These are phyloP conservation scores for Fusarium paranaense DNA, from an alignment of 2,329 filamentous ascomycete species.

Conservation along the genomic window DNA sequence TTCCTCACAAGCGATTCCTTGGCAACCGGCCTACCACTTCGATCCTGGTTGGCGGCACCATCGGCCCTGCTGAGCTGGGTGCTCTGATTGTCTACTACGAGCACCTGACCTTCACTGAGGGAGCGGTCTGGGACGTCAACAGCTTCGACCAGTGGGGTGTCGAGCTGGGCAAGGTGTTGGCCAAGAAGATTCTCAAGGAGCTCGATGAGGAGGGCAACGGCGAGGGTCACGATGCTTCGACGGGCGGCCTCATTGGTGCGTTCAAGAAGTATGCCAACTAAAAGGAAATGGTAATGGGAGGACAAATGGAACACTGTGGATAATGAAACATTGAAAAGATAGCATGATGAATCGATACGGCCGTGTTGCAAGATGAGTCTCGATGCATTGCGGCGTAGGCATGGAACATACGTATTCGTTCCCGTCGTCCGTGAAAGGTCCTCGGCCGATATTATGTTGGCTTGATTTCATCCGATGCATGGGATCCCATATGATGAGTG, in stretches of 20 bases:
- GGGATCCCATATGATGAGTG: neutral
- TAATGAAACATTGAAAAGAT: constrained; percentile 35
- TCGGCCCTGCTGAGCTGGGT: constrained; percentile 92
- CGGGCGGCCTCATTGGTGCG: constrained; percentile 87
- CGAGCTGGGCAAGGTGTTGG: constrained; percentile 94
- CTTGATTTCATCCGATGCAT: neutral
- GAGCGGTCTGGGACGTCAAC: constrained; percentile 99
- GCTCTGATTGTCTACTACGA: constrained; percentile 99
- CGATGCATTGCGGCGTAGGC: neutral
- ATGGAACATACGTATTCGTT: neutral
- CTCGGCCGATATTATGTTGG: neutral
- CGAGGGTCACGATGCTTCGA: constrained; percentile 84
- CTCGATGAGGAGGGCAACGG: constrained; percentile 82
- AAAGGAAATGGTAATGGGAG: constrained; percentile 41
- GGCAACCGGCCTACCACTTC: constrained; percentile 97
- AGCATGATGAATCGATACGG: constrained; percentile 29
- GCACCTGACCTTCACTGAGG: constrained; percentile 97
- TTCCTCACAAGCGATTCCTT: constrained; percentile 99
- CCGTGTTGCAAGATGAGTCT: neutral
- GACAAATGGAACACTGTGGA: constrained; percentile 23
- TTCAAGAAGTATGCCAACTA: constrained; percentile 82
- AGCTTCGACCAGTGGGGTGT: constrained; percentile 99
- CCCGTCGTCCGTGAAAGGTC: neutral
- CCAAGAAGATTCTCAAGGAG: constrained; percentile 90
- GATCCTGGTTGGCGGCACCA: constrained; percentile 89